Conservation (phyloP, 2,329 filamentous ascomycete genomes). For the Dissoconium aciculare region DNA sequence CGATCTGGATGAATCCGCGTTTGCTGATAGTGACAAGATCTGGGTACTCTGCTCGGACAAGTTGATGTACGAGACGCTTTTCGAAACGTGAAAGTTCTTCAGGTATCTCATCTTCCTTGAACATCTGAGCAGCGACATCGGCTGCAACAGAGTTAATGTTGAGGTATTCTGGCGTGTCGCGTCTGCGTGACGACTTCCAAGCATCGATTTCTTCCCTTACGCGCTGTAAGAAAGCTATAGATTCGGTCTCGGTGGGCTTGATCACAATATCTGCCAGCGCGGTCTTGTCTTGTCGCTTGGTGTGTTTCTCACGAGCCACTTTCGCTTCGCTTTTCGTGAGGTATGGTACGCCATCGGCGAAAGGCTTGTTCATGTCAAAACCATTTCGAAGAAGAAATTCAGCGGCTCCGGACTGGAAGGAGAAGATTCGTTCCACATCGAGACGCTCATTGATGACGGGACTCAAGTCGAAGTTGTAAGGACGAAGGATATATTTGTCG, state of each 20-base stretch:
- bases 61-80: conserved; percentile 49
- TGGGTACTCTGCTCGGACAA: conserved; percentile 48
- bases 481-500: conserved; percentile 43
- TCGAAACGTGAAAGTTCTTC: conserved; percentile 42
- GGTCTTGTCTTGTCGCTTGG: conserved; percentile 29
- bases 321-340: conserved; percentile 45
- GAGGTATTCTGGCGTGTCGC: conserved; percentile 18
- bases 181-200: conserved; percentile 29
- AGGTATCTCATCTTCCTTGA: no score
- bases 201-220: conserved; percentile 32
- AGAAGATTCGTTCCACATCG: conserved; percentile 45
- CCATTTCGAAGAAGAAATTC: conserved; percentile 45
- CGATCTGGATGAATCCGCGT: conserved; percentile 30
- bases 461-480: conserved; percentile 50
- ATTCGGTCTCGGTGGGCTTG: conserved; percentile 37
- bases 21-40: conserved; percentile 30
- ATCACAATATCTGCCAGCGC: conserved; percentile 34
- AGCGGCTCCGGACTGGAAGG: conserved; percentile 43
- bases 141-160: conserved; percentile 20
- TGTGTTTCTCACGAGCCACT: conserved; percentile 31
- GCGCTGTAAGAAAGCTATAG: conserved; percentile 36
- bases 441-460: conserved; percentile 39
- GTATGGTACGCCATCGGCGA: conserved; percentile 45
- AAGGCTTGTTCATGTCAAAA: conserved; percentile 44
- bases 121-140: conserved; percentile 7